Percentiles rank a stretch among this genome's conserved stretches.
Evolutionary conservation across 1,284 basidiomycete genomes (phyloP).

Genomic region (Puccinia horiana): DNA sequence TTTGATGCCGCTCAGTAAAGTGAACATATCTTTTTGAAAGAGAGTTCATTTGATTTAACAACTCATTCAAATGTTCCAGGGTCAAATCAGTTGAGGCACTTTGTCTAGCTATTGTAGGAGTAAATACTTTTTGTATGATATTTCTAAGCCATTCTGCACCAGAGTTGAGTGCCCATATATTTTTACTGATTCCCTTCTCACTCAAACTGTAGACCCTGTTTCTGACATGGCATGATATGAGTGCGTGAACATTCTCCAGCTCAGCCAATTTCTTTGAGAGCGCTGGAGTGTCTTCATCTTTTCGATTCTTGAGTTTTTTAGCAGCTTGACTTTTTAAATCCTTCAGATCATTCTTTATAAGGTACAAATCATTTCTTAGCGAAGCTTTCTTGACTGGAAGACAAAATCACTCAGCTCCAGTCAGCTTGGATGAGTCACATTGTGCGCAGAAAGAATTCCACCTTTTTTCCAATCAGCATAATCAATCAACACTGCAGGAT

Average conservation of each 20-base stretch:
- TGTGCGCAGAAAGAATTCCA: neutral
- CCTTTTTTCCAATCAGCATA: neutral
- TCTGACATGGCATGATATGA: neutral
- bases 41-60: neutral
- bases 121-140: neutral
- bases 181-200: neutral
- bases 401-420: neutral
- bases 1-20: neutral
- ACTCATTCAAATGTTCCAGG: neutral
- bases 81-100: neutral
- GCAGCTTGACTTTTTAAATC: neutral
- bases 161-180: neutral
- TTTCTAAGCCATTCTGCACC: neutral
- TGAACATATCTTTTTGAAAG: neutral
- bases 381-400: neutral
- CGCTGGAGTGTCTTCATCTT: neutral
- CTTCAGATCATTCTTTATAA: neutral
- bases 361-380: neutral
- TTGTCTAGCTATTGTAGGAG: neutral
- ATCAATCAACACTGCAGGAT: neutral
- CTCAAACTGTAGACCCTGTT: neutral
- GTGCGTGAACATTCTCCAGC: neutral
- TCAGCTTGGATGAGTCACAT: neutral
- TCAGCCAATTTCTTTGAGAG: neutral
- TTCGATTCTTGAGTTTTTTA: neutral